Evolutionary conservation across 2,329 filamentous ascomycete species (phyloP), one percentile per base, ranked within the genome.

Genomic region (Fusarium tuaranense): DNA sequence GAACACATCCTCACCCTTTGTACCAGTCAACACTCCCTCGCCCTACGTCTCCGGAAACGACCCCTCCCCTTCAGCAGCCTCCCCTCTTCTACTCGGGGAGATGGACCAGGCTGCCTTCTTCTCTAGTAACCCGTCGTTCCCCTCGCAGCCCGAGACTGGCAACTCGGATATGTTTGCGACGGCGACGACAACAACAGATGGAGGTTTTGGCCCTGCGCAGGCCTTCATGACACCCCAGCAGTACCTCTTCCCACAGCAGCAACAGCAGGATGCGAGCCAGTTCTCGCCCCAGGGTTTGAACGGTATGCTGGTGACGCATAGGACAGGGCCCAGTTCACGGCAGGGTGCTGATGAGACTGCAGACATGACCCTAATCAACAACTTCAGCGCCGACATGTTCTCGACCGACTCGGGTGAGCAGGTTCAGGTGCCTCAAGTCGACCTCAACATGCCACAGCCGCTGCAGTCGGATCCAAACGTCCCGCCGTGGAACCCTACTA

Each of bases 401-500:
- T 66, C 73, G 8, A 63, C 75, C 20, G 71, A 64, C 18, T 27
- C 65, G 14, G 68, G 70, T 14, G 62, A 77, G 18, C 81, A 81
- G 55, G 58, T 81, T 39, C 79, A 81, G 60, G 65, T 81, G 2
- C 71, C 81, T 32, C 73, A 73, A 46, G 67, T 71, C 18, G 80
- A 83, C 44, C 77, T 87, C 30, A 80, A 80, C 55, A 84, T 85
- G n/a, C 81, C 83, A 8, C 78, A 82, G 41, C 79, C 81, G 1
- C 81, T 83, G 60, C 84, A 84, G 58, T 80, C 81, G 30, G 78
- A 79, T 30, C 74, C 78, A 65, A 79, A 85, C 63, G 81, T 83
- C 20, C 80, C 82, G 7, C 83, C 86, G 39, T 88, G 87, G 87
- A 82, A 83, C 55, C 82, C 83, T 3, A 79, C 82, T 4, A 82